Evolutionary conservation across 2,329 filamentous ascomycete species (phyloP), one percentile per base, ranked within the genome.

Genomic region (Nigrospora sphaerica): DNA sequence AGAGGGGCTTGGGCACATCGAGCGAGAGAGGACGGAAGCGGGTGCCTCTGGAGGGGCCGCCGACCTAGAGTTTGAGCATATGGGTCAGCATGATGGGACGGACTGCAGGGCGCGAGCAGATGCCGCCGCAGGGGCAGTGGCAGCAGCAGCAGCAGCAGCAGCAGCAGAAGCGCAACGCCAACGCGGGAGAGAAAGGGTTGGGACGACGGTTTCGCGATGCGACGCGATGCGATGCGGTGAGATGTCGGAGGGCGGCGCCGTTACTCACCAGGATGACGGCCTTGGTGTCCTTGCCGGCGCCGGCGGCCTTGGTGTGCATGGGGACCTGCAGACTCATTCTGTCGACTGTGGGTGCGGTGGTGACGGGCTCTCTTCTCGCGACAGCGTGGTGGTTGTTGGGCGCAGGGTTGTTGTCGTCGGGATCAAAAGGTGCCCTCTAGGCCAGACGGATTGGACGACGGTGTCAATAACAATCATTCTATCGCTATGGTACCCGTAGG

Each of bases 1-100:
- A 97, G 57, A 98, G 87, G 54, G 93, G 93, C 89, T 97, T 97
- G 58, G 93, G 93, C 47, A 96, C 78, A 71, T 98, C 93, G 60
- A 97, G 86, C 46, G 90, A 95, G 57, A 98, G 78, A 59, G 93
- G 93, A 57, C 93, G 82, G 73, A 97, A 97, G 56, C 93, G 83
- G 52, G 93, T 98, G 65, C 93, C 93, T 77, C 93, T 82, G 49
- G 91, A 96, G 46, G 93, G 91, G 50, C 93, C 92, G 56, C 92
- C 92, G 62, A 97, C 92, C 91, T 96, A 46, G 49, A 50, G 46
- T 32, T 42, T 34, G 57, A 14, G 51, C 41, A 38, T 40, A 46
- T 43, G 51, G 52, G 55, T 68, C 56, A 67, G 64, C 54, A 34
- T 34, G 14, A 28, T 28, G 5, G 23, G 23, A 28, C 23, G 23